Base-by-base conservation (phyloP, 805 yeast species). In the Wickerhamiella spandovensis region DNA sequence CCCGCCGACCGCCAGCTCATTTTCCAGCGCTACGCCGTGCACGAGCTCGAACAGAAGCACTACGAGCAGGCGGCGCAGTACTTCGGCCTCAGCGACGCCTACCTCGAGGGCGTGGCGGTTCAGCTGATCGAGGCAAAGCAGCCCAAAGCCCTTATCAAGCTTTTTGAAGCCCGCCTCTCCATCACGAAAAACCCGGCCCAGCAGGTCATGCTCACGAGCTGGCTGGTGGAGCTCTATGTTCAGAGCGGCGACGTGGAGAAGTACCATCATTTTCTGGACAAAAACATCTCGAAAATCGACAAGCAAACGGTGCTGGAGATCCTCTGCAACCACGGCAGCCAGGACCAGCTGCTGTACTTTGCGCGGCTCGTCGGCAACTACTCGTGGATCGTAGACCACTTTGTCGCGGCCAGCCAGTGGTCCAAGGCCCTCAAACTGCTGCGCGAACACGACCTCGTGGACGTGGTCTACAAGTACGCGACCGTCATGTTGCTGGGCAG, bases 391-490 rank as follows among this genome's bases (percentile, higher is more conserved):
- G 63, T 89, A 28, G 70, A 78, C 6, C 79, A 82, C 63, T 78
- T 88, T 75, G 72, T 89, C 12, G 76, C 79, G 48, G 62, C 72
- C 24, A 82, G 81, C 54, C 74, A 80, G 53, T 92, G 96, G 95
- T 63, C 68, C 13, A 81, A 81, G 51, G 83, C 95, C 0, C 63
- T 86, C 48, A 75, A 76, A 48, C 74, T 79, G 0, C 57, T 82
- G 38, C 53, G 63, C 3, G 56, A 49, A 39, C 73, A 73, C 49
- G 72, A 73, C 41, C 23, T 18, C 24, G 44, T 13, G 15, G 61
- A 66, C 0, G 61, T 77, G 8, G 74, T 84, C 5, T 85, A 87
- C 66, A 75, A 76, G 53, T 79, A 80, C 53, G 73, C 97, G 0
- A 79, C 82, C 0, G 80, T 80, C 0, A 64, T 92, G 38, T 63